Base-by-base conservation (phyloP, 805 yeast genomes). In the Candida silvicultrix region DNA sequence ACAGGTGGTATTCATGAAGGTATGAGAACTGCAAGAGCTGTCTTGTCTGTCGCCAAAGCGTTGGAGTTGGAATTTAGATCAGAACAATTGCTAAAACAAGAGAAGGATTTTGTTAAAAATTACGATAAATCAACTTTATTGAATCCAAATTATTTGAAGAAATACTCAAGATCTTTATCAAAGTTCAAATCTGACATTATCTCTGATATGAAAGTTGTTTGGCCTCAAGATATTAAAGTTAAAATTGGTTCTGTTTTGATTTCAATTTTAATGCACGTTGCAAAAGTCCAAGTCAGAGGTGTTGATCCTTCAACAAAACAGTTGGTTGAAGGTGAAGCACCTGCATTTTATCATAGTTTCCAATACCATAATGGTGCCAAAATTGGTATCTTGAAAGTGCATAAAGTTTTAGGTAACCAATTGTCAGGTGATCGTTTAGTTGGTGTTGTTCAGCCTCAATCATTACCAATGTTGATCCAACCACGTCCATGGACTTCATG, bases 301-400 rank as follows among this genome's bases (percentile, higher is more conserved):
- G 72, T 67, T 1, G 97, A 92, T 60, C 97, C 97, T 2, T 71
- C 79, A 2, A 83, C 95, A 0, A 84, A 85, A 11, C 66, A 78
- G 44, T 62, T 62, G 1, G 83, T 86, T n/a, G 65, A 66, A 29
- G 95, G 90, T 19, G 70, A 75, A 36, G 92, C 89, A 8, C 96
- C 97, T 2, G 98, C 98, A 0, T 85, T 94, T 57, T 82, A 81
- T 49, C 98, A 94, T 59, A 78, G 89, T 4, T 90, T 87, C 64
- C 95, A 88, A 64, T 89, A 83, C 57, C 76, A 78, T 42, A 76
- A 77, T 45, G 96, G 97, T 34, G 78, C 79, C 49, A 84, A 83
- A 58, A 67, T 89, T 23, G 99, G 99, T 38, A 82, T 90, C 10
- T 68, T 94, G 46, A 83, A 81, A 49, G 68, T 88, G 10, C 97